These are phyloP conservation scores for Grigorovia yakushimaensis DNA, from an alignment of 805 yeast genomes.

Conservation along the genomic window DNA sequence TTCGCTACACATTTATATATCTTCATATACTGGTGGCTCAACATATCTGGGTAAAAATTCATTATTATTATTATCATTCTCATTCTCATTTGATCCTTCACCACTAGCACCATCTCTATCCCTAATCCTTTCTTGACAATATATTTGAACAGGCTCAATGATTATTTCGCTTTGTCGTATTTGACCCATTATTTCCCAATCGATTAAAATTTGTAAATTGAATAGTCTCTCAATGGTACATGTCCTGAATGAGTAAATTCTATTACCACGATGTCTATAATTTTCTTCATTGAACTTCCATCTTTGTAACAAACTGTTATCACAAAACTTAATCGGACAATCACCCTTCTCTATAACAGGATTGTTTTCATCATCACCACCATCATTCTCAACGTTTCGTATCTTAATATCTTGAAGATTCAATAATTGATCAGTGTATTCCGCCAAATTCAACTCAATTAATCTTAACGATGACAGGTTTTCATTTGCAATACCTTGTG, in stretches of 20 bases:
- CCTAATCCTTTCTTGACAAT: conserved; percentile 9
- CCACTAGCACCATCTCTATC: background rate
- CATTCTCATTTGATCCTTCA: no score
- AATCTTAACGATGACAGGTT: conserved; percentile 22
- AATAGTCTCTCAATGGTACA: conserved; percentile 23
- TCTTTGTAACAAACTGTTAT: conserved; percentile 15
- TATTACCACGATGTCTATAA: conserved; percentile 26
- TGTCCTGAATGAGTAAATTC: conserved; percentile 23
- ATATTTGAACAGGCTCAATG: conserved; percentile 17
- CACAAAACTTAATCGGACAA: conserved; percentile 15
- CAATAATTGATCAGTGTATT: background rate
- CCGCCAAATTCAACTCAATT: conserved; percentile 9
- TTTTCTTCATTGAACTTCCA: conserved; percentile 25
- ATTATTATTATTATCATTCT: background rate
- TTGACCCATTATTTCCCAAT: conserved; percentile 18
- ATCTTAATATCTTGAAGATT: background rate
- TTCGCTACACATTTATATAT: no score
- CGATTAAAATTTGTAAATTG: conserved; percentile 21
- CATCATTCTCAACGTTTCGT: background rate
- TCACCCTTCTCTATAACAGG: conserved; percentile 8
- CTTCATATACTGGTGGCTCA: conserved; percentile 21
- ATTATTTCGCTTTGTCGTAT: conserved; percentile 19
- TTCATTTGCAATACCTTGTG: conserved; percentile 24
- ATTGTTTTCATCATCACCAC: background rate
- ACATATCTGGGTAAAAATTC: conserved; percentile 21